Base-by-base conservation (phyloP, 164 flowering plant genomes). In the Kingdonia uniflora region DNA sequence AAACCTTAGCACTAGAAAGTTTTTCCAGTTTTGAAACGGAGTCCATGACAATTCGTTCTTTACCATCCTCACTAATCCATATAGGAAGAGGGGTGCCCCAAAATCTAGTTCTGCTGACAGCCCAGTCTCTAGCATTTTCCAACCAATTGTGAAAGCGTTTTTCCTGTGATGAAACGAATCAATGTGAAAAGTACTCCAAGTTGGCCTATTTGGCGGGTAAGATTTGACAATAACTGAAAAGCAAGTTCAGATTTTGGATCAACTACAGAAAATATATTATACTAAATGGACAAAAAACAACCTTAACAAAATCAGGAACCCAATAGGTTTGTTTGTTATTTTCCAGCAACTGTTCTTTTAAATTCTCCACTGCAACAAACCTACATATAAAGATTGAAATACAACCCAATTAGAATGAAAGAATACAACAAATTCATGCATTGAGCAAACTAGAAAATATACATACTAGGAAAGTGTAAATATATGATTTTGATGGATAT, bases 241-340 rank as follows among this genome's bases (percentile, higher is more conserved):
- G 4, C 8, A 23, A 3, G 8, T 29, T 29, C 35, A 3, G 35
- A 3, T 29, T 29, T 8, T 29, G 35, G 8, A 4, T 29, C 35
- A 29, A n/a, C 35, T 29, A 29, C n/a, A n/a, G n/a, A n/a, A 29
- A 29, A 29, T 29, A 29, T 29, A n/a, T 29, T 4, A 29, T 29
- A 29, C 35, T 3, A 41, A 11, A 41, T 14, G 43, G n/a, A 13
- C 4, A 17, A 42, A n/a, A 39, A 54, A 29, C 11, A 42, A 89
- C 97, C 97, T 94, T 94, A 45, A 94, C 97, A 77, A 79, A 86
- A 69, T 82, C 92, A 58, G 99, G 99, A 54, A 94, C 99, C 99
- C 99, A 94, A 53, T 86, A 82, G 23, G 99, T 94, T 65, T 77
- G 71, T 53, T 77, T 76, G 74, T 86, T 89, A 68, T 77, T 84